Percentiles rank a stretch among this genome's conserved stretches.
phyloP scores from a whole-genome alignment of 2,329 filamentous ascomycete species.

The Cercospora sp. region DNA sequence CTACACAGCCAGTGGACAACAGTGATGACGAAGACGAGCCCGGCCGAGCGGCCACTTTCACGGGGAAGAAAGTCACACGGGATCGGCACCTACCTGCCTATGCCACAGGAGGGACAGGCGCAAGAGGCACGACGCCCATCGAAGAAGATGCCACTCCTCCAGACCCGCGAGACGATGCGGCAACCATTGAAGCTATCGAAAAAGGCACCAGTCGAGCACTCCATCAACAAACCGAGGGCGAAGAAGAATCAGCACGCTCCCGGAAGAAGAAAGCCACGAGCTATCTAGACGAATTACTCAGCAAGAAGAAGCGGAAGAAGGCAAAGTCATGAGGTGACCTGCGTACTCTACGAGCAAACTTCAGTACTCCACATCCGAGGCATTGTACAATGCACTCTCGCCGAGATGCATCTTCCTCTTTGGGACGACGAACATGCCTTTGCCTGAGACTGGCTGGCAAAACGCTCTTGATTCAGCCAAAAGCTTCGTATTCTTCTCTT shows the following conservation, averaged over 20 bases:
- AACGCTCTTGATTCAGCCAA: neutral
- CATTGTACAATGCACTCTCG: neutral
- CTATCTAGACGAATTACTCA: conserved; percentile 58
- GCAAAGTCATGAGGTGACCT: conserved; percentile 4
- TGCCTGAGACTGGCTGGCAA: neutral
- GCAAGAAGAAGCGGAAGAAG: conserved; percentile 51
- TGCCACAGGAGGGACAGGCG: neutral
- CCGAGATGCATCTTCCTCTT: neutral
- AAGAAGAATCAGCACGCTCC: conserved; percentile 16
- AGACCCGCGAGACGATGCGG: conserved; percentile 17
- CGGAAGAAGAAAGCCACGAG: conserved; percentile 29
- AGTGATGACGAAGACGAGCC: conserved; percentile 43
- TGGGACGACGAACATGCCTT: neutral
- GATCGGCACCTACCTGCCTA: conserved; percentile 19
- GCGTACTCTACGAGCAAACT: neutral
- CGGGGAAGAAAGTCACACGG: conserved; percentile 21
- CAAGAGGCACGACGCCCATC: conserved; percentile 8
- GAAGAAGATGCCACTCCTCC: conserved; percentile 20
- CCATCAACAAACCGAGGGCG: conserved; percentile 9
- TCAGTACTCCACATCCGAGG: neutral
- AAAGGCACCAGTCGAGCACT: conserved; percentile 1
- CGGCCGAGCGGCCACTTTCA: conserved; percentile 29
- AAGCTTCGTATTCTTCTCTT: neutral
- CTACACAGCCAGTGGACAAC: conserved; percentile 23
- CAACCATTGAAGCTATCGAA: conserved; percentile 14